Evolutionary conservation across 495 filamentous ascomycete genomes (phyloP), one percentile per base, ranked within the genome.

Genomic region (Penicillium psychrofluorescens): DNA sequence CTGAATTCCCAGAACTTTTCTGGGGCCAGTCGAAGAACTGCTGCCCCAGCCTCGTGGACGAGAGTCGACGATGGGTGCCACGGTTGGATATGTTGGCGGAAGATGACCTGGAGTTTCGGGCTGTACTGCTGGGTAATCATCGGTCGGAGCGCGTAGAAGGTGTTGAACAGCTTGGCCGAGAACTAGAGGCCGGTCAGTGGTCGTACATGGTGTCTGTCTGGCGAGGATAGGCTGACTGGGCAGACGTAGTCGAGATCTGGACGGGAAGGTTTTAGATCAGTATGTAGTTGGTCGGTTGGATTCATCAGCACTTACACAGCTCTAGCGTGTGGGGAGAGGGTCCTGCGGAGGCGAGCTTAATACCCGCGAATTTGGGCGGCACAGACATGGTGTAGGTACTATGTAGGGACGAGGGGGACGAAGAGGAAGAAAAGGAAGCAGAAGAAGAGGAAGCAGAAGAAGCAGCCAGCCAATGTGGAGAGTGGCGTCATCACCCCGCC

Each of bases 11-110:
- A 91, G 71, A 90, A 95, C 48, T 78, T 80, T 11, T 74, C 66
- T 0, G 87, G 83, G 2, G 81, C 62, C 1, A 86, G 50, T 16
- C 70, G 75, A 35, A 86, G 70, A 7, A 95, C 85, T 8, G 89
- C 90, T 8, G 85, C 72, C 7, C 71, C 90, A 33, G 91, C 88
- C 74, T 96, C 91, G 65, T 97, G 91, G 16, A 76, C 74, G 11
- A 95, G 79, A 0, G 89, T 95, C 14, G 83, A 88, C 36, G 85
- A 87, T 10, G 91, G 91, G 62, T 97, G 90, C 90, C 91, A 97
- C 11, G 91, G 91, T 62, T 97, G 90, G 51, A 95, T 80, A 56
- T 95, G 90, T 52, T 90, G 88, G 15, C 89, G 84, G 70, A 95
- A 83, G 41, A 96, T 77, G 41, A 91, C 68, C 46, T 83, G 78